phyloP scores from a whole-genome alignment of 2,329 filamentous ascomycete genomes.

The Beauveria varroae region DNA sequence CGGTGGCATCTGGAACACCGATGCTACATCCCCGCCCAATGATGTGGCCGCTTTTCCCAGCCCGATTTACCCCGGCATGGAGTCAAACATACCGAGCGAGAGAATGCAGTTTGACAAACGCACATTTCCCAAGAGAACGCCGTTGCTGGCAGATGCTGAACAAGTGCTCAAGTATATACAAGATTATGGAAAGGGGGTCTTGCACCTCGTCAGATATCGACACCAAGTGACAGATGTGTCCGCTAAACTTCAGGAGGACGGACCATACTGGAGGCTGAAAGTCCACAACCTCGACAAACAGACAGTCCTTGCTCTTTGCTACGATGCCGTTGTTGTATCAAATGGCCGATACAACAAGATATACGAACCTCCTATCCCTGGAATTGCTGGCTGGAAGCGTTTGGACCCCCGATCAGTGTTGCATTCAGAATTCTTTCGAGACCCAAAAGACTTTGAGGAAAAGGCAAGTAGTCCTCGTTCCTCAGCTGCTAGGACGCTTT shows the following conservation, averaged over 20 bases:
- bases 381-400: background rate
- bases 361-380: slow-evolving; percentile 1
- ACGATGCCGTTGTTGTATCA: background rate
- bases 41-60: slow-evolving; percentile 1
- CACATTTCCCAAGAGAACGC: background rate
- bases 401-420: background rate
- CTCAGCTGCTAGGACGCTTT: no score
- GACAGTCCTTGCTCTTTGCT: background rate
- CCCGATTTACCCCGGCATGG: slow-evolving; percentile 1
- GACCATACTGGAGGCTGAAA: background rate
- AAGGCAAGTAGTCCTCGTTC: background rate
- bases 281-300: background rate
- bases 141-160: background rate
- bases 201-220: background rate
- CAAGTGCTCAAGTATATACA: background rate
- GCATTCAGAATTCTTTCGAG: slow-evolving; percentile 3
- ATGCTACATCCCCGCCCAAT: background rate
- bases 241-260: background rate
- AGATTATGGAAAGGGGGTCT: background rate
- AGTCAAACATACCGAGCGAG: slow-evolving; percentile 4
- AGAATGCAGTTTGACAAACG: background rate
- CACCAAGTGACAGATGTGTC: slow-evolving; percentile 1
- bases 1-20: slow-evolving; percentile 1
- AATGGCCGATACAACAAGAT: background rate
- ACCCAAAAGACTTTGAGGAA: background rate